Base-by-base conservation (phyloP, 495 filamentous ascomycete genomes). In the Chlorociboria aeruginascens region DNA sequence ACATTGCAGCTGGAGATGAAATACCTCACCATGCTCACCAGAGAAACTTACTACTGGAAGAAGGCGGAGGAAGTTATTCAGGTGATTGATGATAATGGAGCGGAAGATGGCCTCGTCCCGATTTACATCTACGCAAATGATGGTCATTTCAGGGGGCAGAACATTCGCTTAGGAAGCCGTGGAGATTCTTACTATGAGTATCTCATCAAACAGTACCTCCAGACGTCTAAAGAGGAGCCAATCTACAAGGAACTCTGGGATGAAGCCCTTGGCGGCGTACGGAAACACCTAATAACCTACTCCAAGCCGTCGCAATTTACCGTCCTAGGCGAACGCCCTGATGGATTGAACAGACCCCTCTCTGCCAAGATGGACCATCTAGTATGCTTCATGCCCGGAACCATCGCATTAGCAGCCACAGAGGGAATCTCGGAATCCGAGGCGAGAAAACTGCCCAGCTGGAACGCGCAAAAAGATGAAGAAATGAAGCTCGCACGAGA, bases 141-240 rank as follows among this genome's bases (percentile, higher is more conserved):
- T 7, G 93, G 90, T 25, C 61, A 73, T 35, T 99, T 99, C 63
- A 71, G 74, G 36, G 86, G 85, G 17, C 63, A 79, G 3, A 92
- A 94, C 54, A 90, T 99, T 58, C 82, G 92, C 12, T 76, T 99
- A 8, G 92, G 92, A 34, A 95, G 84, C 55, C 74, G 92, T 46
- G 93, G 90, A 35, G 92, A 99, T 62, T 94, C 86, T 13, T 99
- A 97, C 61, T 99, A 99, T 65, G 87, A 97, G 63, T 96, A 95
- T 62, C 78, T 95, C 33, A 87, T 97, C 68, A 97, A 97, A 66
- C 90, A 97, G 61, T 95, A 92, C 60, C 71, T 93, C 3, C 92
- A 97, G 58, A 99, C 93, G 8, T 83, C 82, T 16, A 78, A 85
- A 62, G 72, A 88, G 54, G 92, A 98, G 61, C 73, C 79, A 1